Percentiles rank a stretch among this genome's conserved stretches.
These are phyloP conservation scores for Fonsecaea nubica DNA, from an alignment of 2,329 filamentous ascomycete species.

Conservation along the genomic window DNA sequence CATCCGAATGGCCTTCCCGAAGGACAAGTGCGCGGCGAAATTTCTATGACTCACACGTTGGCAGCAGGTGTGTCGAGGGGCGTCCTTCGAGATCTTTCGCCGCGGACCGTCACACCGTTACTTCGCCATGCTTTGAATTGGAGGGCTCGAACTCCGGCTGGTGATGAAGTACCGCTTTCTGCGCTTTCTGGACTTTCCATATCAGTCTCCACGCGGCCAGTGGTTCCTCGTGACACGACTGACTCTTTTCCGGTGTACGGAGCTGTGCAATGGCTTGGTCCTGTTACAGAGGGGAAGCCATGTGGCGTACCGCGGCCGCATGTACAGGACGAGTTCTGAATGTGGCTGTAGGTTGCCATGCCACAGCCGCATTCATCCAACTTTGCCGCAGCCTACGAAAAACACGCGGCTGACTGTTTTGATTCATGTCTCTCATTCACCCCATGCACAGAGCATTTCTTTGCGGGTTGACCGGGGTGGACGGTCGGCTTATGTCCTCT, in stretches of 20 bases:
- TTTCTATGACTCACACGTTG: conserved; percentile 38
- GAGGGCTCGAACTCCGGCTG: conserved; percentile 29
- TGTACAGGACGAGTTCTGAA: conserved; percentile 10
- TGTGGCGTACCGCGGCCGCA: conserved; percentile 20
- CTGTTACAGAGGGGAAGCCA: conserved; percentile 29
- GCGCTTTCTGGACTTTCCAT: conserved; percentile 33
- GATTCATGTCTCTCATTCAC: neutral
- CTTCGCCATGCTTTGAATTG: conserved; percentile 32
- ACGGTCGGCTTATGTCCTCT: neutral
- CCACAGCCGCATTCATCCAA: neutral
- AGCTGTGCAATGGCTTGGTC: conserved; percentile 31
- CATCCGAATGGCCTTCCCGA: conserved; percentile 28
- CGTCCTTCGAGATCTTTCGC: conserved; percentile 31
- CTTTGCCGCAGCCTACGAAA: neutral
- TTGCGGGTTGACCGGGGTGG: neutral
- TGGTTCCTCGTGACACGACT: conserved; percentile 27
- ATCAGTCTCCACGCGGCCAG: conserved; percentile 34
- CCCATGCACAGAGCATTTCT: neutral
- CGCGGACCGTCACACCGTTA: conserved; percentile 36
- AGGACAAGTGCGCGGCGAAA: conserved; percentile 34
- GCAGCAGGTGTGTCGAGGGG: conserved; percentile 36
- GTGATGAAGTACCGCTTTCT: conserved; percentile 29
- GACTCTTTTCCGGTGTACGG: conserved; percentile 37
- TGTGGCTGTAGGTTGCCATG: conserved; percentile 2
- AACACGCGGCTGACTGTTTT: neutral